Evolutionary conservation across 2,329 filamentous ascomycete species (phyloP), one percentile per base, ranked within the genome.

Genomic region (Xylariaceae sp.): DNA sequence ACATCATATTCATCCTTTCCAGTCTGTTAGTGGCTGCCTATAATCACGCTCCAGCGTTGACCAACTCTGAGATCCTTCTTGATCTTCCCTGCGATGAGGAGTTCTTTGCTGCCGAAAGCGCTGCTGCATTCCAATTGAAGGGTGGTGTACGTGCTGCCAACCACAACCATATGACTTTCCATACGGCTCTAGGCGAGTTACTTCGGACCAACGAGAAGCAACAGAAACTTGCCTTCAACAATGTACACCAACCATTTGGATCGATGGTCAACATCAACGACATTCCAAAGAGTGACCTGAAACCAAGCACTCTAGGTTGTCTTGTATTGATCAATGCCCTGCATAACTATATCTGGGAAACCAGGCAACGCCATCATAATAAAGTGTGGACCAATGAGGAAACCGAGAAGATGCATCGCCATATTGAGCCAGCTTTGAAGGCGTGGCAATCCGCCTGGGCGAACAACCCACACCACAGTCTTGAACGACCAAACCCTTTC

Each of bases 321-420:
- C 74, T 96, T 22, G 79, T 96, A 5, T 71, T 98, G 52, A 96
- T 97, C 63, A 92, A 95, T 62, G 91, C 93, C 3, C 74, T 97
- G 20, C 93, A 97, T 69, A 96, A 96, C 57, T 96, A 95, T 66
- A 96, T 97, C 36, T 97, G 93, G 93, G 92, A 97, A 67, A 96
- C 91, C 0, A 79, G 92, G 20, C 91, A 95, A 66, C 77, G 90
- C 42, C 91, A 96, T 57, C 85, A 91, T 57, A 90, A 87, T 56
- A 85, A 89, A 51, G 76, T 89, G 39, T 96, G 92, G 92, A 95
- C 90, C 2, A 82, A 85, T 25, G 85, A 92, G 54, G 92, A 97
- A 66, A 95, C 89, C 0, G 91, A 97, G 55, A 89, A 90, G 53
- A 95, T 97, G 90, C 91, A 96, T 64, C 81, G 86, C 2, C 90